phyloP scores from a whole-genome alignment of 2,329 filamentous ascomycete species.

The Fusarium devonianum region DNA sequence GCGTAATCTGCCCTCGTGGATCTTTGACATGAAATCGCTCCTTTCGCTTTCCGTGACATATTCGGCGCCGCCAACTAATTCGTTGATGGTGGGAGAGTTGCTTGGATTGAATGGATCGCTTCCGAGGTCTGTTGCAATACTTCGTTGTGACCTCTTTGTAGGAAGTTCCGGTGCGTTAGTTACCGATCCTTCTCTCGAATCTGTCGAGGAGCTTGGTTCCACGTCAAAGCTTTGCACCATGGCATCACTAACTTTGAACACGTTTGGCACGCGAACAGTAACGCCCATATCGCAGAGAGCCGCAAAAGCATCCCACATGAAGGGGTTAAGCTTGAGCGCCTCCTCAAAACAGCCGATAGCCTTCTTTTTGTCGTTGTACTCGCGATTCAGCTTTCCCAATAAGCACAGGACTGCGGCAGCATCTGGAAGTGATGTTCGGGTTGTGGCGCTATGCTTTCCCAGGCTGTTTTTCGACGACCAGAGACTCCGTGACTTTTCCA shows the following conservation, averaged over 20 bases:
- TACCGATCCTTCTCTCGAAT: constrained; percentile 48
- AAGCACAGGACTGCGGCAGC: constrained; percentile 83
- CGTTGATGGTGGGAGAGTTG: constrained; percentile 50
- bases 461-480: constrained; percentile 81
- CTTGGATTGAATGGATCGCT: constrained; percentile 62
- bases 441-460: constrained; percentile 82
- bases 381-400: constrained; percentile 85
- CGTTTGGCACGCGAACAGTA: constrained; percentile 80
- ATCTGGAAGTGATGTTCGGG: constrained; percentile 79
- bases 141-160: constrained; percentile 53
- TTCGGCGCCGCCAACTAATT: constrained; percentile 52
- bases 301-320: constrained; percentile 98
- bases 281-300: constrained; percentile 88
- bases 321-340: constrained; percentile 86
- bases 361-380: constrained; percentile 81
- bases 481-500: constrained; percentile 80
- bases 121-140: constrained; percentile 47
- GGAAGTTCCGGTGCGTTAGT: constrained; percentile 50
- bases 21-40: constrained; percentile 64
- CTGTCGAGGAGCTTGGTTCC: constrained; percentile 39
- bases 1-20: constrained; percentile 59
- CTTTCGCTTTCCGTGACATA: constrained; percentile 54
- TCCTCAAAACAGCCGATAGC: constrained; percentile 89
- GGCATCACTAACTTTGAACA: constrained; percentile 76
- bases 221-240: constrained; percentile 58